Evolutionary conservation across 306 rosid genomes (phyloP), one percentile per base, ranked within the genome.

Genomic region (Vicia sativa): DNA sequence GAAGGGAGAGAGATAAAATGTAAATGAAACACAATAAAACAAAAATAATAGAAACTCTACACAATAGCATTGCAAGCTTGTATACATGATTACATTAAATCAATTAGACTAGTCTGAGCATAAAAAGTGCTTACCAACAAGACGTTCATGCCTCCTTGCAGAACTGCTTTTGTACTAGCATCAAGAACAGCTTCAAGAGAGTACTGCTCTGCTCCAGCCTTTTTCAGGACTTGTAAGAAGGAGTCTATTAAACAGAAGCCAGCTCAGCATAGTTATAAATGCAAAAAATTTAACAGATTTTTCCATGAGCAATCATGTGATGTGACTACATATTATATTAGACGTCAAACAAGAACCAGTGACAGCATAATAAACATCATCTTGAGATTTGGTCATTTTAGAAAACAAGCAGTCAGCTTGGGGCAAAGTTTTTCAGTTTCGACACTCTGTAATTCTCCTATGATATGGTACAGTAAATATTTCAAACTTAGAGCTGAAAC

Each of bases 111-210:
- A 64, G 73, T 67, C 65, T 57, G 61, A 68, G 16, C 10, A 78
- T 65, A 78, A 61, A 60, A 68, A 7, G 60, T 74, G 76, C 78
- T 75, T 80, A 93, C 98, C 84, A 79, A 74, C 80, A 93, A 83
- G 63, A 83, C 70, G 65, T 85, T 83, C 85, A 80, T 74, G 80
- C 96, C 80, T 79, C 97, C 96, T 82, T 90, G 95, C 44, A 90
- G 89, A 77, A 86, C 89, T 56, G 78, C 82, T 68, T 88, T 86
- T 76, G 85, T 86, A 74, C 96, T 83, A 42, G 91, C 82, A 74
- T 88, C 97, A 48, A 90, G 76, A 49, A 84, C 85, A 65, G 72
- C 75, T 67, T 88, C 90, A 60, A 93, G 82, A 46, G 88, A 79
- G 81, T 76, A 70, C 71, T 86, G 87, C 72, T 74, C 82, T 57